A percentile compares a stretch with the other conserved stretches of the same genome.
Evolutionary conservation across 306 rosid genomes (phyloP).

Genomic region (Herpetospermum pedunculosum): DNA sequence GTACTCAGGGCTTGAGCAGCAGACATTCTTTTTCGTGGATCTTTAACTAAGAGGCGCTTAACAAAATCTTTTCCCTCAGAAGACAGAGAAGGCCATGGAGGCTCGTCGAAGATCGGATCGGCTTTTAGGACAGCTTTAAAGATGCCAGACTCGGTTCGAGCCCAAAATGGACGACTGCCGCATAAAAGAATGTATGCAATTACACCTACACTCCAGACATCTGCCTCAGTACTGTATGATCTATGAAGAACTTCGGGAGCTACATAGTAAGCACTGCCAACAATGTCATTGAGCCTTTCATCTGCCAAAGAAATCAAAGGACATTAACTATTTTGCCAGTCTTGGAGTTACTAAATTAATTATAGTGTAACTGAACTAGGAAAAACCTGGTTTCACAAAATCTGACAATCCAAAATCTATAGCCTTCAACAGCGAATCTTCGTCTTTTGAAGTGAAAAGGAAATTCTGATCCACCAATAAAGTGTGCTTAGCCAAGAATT

Average conservation of each 20-base stretch:
- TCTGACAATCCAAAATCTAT: constrained; percentile 95
- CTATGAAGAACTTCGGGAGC: constrained; percentile 96
- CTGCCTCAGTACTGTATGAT: constrained; percentile 84
- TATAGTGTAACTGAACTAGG: not conserved
- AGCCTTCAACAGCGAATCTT: constrained; percentile 76
- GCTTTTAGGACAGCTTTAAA: constrained; percentile 85
- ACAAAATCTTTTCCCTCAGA: constrained; percentile 76
- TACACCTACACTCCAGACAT: constrained; percentile 92
- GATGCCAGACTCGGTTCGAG: constrained; percentile 93
- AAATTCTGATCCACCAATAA: constrained; percentile 66
- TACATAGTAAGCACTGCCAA: constrained; percentile 94
- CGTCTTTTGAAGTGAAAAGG: constrained; percentile 65
- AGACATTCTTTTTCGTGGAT: constrained; percentile 88
- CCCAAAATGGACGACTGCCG: constrained; percentile 99
- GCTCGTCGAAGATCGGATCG: constrained; percentile 77
- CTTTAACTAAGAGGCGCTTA: constrained; percentile 68
- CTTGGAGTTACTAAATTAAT: not conserved
- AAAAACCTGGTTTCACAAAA: constrained; percentile 79
- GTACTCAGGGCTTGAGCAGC: constrained; percentile 83
- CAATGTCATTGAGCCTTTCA: constrained; percentile 87
- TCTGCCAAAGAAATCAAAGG: constrained; percentile 40
- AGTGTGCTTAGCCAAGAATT: constrained; percentile 16
- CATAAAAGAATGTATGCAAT: constrained; percentile 89
- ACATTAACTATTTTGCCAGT: constrained; percentile 1
- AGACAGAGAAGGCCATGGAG: constrained; percentile 88